Percentiles rank a stretch among this genome's conserved stretches.
Conservation (phyloP, 1,284 basidiomycete species). For the Pascua sp. region DNA sequence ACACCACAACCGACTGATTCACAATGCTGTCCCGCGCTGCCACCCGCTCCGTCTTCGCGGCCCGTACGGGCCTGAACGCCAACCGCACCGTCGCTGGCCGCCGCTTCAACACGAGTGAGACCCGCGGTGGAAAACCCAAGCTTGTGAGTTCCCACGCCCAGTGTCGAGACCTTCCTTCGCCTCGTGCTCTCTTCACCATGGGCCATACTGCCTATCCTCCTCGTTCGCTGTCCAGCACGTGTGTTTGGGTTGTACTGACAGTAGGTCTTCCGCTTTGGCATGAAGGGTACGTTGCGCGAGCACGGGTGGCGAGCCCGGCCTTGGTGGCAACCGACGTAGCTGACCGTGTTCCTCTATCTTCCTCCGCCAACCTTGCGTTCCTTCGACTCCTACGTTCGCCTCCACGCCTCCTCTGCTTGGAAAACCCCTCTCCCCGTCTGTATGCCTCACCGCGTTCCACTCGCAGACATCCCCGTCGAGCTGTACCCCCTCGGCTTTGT, state of each 20-base stretch:
- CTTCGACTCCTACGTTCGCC: not conserved
- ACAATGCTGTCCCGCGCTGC: not conserved
- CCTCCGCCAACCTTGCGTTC: not conserved
- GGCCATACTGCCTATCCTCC: not conserved
- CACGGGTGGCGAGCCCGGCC: not conserved
- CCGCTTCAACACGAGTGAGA: constrained; percentile 31
- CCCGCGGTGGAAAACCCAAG: constrained; percentile 40
- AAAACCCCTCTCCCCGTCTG: not conserved
- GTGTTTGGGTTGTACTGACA: constrained; percentile 1
- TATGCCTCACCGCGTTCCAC: not conserved
- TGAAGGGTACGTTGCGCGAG: constrained; percentile 22
- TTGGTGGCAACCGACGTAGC: not conserved
- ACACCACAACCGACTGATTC: not conserved
- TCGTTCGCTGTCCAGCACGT: not conserved
- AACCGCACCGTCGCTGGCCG: constrained; percentile 22
- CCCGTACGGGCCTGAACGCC: constrained; percentile 7
- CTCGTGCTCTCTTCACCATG: not conserved
- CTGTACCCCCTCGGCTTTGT: constrained; percentile 49
- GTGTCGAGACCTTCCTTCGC: not conserved
- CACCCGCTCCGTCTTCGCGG: not conserved
- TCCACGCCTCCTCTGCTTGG: not conserved
- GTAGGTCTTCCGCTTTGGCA: constrained; percentile 48
- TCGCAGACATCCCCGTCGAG: constrained; percentile 47
- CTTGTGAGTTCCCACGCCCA: constrained; percentile 31
- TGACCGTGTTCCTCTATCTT: not conserved